Evolutionary conservation across 805 yeast genomes (phyloP).

Genomic region (Candida chauliodis): DNA sequence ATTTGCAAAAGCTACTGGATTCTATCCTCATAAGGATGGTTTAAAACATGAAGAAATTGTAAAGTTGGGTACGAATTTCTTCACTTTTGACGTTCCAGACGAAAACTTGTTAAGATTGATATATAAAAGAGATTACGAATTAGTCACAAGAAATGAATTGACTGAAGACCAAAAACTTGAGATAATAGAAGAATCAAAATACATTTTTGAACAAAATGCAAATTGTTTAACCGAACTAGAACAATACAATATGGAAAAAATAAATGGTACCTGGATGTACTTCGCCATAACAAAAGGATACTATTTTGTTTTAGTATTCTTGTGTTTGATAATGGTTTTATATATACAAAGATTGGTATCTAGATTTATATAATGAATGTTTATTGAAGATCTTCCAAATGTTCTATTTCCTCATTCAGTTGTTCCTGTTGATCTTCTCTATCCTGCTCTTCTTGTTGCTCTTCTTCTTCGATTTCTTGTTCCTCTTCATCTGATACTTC

Average conservation of each 20-base stretch:
- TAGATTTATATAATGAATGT: conserved; percentile 8
- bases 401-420: conserved; percentile 7
- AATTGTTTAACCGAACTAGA: conserved; percentile 65
- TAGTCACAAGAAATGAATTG: conserved; percentile 67
- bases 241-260: conserved; percentile 54
- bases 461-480: conserved; percentile 13
- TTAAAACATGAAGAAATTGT: conserved; percentile 61
- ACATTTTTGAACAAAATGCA: conserved; percentile 61
- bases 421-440: conserved; percentile 3
- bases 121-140: conserved; percentile 75
- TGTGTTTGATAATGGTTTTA: conserved; percentile 29
- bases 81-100: conserved; percentile 65
- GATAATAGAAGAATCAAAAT: conserved; percentile 63
- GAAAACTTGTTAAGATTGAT: conserved; percentile 59
- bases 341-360: conserved; percentile 30
- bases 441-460: conserved; percentile 10
- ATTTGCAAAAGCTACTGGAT: conserved; percentile 60
- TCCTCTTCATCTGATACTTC: conserved; percentile 12
- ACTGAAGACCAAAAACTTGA: conserved; percentile 69
- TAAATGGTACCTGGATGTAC: conserved; percentile 54
- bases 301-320: conserved; percentile 35
- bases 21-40: conserved; percentile 73
- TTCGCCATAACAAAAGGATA: conserved; percentile 51
- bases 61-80: conserved; percentile 64
- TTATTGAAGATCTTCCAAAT: conserved; percentile 7